Conservation (phyloP, 1,284 basidiomycete species). For the Mycosarcoma maydis region DNA sequence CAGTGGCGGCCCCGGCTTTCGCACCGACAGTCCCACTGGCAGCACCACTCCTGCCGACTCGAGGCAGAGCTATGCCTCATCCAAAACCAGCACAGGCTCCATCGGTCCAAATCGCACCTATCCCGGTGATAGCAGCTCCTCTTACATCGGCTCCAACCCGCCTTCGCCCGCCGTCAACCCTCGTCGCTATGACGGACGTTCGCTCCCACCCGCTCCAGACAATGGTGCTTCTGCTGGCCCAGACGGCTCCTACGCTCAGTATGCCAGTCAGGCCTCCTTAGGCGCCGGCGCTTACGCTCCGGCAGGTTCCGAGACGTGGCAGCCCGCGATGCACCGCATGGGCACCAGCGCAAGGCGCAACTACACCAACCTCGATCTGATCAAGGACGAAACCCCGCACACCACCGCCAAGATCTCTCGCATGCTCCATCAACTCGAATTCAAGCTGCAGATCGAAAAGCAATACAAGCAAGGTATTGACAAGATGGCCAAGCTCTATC, state of each 20-base stretch:
- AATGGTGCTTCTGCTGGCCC: conserved; percentile 4
- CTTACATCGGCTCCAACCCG: conserved; percentile 40
- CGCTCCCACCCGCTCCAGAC: conserved; percentile 35
- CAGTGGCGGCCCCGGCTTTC: conserved; percentile 59
- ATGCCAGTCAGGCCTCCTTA: conserved; percentile 41
- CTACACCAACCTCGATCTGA: conserved; percentile 75
- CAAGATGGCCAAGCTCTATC: conserved; percentile 91
- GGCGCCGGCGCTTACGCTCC: conserved; percentile 22
- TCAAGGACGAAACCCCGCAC: conserved; percentile 96
- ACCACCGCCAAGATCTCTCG: conserved; percentile 95
- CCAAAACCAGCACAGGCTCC: conserved; percentile 23
- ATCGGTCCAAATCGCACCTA: conserved; percentile 24
- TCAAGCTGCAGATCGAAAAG: conserved; percentile 97
- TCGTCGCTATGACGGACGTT: conserved; percentile 48
- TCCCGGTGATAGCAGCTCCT: conserved; percentile 51
- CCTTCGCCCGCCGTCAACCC: conserved; percentile 39
- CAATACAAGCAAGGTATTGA: conserved; percentile 99
- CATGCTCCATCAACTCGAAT: conserved; percentile 98
- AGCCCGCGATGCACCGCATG: conserved; percentile 54
- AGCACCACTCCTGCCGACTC: conserved; percentile 24
- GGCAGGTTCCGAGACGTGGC: conserved; percentile 40
- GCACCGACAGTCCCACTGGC: conserved; percentile 40
- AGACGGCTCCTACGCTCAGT: conserved; percentile 40
- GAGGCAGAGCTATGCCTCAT: conserved; percentile 47
- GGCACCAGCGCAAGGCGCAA: conserved; percentile 57